These are phyloP conservation scores for Gracilaria gracilis DNA, from an alignment of 23 red algal species.

Conservation along the genomic window DNA sequence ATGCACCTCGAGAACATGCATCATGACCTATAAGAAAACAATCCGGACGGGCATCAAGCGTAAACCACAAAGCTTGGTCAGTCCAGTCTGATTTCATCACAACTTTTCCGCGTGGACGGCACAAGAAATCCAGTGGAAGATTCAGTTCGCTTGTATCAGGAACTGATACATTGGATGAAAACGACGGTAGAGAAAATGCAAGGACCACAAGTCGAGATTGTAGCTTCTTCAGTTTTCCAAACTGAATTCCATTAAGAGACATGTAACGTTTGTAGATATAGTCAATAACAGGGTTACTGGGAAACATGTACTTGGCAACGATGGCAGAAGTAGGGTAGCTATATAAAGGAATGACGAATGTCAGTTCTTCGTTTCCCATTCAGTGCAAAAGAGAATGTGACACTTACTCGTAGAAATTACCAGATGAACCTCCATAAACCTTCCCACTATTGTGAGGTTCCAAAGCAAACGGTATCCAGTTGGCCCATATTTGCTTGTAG, in stretches of 20 bases:
- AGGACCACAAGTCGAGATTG: constrained; percentile 47
- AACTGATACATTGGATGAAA: constrained; percentile 4
- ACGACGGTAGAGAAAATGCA: constrained; percentile 59
- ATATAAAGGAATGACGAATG: background rate
- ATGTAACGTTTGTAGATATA: constrained; percentile 56
- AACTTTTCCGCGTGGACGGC: constrained; percentile 68
- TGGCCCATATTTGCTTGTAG: constrained; percentile 66
- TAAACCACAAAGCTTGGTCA: constrained; percentile 61
- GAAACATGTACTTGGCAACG: constrained; percentile 78
- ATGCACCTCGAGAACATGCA: constrained; percentile 60
- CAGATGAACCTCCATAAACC: constrained; percentile 73
- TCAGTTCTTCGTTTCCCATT: background rate
- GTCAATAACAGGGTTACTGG: constrained; percentile 67
- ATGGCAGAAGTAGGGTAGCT: constrained; percentile 68
- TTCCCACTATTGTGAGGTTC: constrained; percentile 61
- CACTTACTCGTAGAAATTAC: constrained; percentile 65
- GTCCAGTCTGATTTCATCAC: constrained; percentile 76
- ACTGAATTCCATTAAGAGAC: constrained; percentile 31
- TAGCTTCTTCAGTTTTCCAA: constrained; percentile 43
- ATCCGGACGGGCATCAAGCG: constrained; percentile 72
- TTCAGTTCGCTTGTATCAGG: background rate
- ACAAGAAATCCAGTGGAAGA: constrained; percentile 43
- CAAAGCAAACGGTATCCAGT: constrained; percentile 67
- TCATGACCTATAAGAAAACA: constrained; percentile 79
- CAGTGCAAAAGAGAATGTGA: background rate